Evolutionary conservation across 2,329 filamentous ascomycete genomes (phyloP).

Genomic region (Albifimbria verrucaria): DNA sequence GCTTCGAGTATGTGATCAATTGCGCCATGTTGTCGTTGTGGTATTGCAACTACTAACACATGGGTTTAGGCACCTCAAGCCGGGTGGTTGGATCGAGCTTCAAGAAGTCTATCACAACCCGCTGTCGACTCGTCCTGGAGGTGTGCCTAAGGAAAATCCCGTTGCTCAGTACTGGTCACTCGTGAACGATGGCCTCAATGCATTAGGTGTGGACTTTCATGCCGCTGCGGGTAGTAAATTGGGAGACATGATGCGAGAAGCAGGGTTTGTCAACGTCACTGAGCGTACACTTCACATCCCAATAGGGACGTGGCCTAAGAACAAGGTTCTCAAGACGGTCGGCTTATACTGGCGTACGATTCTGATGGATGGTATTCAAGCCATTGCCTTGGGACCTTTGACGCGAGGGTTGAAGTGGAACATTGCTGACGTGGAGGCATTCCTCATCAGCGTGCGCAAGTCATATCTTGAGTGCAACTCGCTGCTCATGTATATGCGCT

Average conservation of each 20-base stretch:
- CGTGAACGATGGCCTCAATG: conserved; percentile 39
- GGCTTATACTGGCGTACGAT: conserved; percentile 50
- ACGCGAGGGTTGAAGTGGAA: conserved; percentile 47
- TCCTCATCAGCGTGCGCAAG: conserved; percentile 44
- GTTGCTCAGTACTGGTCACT: conserved; percentile 45
- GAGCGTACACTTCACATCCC: conserved; percentile 49
- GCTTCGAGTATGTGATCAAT: conserved; percentile 38
- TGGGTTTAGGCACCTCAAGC: conserved; percentile 42
- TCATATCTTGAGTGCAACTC: conserved; percentile 41
- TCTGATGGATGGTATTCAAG: conserved; percentile 46
- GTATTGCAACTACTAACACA: conserved; percentile 1
- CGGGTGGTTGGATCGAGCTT: conserved; percentile 53
- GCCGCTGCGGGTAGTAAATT: conserved; percentile 38
- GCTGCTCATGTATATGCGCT: conserved; percentile 51
- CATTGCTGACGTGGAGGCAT: conserved; percentile 44
- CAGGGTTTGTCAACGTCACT: conserved; percentile 50
- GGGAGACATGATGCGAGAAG: conserved; percentile 42
- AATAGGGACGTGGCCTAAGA: conserved; percentile 52
- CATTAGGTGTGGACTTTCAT: conserved; percentile 45
- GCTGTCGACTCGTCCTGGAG: conserved; percentile 36
- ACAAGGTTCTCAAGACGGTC: conserved; percentile 47
- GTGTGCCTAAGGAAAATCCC: conserved; percentile 34
- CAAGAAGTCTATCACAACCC: conserved; percentile 52
- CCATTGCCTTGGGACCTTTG: conserved; percentile 49
- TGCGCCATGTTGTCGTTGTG: neutral